Evolutionary conservation across 345 rosid genomes (phyloP).

Genomic region (Eucalyptus paniculata): DNA sequence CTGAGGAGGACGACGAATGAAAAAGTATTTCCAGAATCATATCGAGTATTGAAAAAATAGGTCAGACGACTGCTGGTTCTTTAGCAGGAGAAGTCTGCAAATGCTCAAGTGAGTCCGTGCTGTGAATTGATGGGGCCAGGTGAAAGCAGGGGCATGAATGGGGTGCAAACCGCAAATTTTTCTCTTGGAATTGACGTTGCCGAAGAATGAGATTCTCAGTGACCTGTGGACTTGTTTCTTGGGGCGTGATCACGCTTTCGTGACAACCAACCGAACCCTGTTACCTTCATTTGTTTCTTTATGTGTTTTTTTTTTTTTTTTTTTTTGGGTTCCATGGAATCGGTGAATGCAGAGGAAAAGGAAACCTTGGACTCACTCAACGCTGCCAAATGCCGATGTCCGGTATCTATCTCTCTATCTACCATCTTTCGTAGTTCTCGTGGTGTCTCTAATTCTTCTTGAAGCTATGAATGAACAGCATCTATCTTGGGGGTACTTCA

Average conservation of each 20-base stretch:
- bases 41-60: background rate
- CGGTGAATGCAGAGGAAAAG: background rate
- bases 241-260: background rate
- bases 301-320: background rate
- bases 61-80: background rate
- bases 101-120: background rate
- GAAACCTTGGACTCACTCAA: background rate
- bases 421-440: background rate
- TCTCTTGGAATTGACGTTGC: background rate
- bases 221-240: background rate
- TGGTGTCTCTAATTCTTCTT: background rate
- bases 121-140: background rate
- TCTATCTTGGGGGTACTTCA: background rate
- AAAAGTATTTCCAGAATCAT: background rate
- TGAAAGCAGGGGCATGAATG: background rate
- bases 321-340: background rate
- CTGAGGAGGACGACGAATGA: background rate
- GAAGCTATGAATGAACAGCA: background rate
- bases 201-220: background rate
- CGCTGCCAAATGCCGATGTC: background rate
- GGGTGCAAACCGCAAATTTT: background rate
- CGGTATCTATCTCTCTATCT: background rate
- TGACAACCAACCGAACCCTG: background rate
- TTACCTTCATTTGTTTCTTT: background rate
- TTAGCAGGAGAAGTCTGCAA: background rate